phyloP scores from a whole-genome alignment of 495 filamentous ascomycete genomes.

The Jackrogersella minutella region DNA sequence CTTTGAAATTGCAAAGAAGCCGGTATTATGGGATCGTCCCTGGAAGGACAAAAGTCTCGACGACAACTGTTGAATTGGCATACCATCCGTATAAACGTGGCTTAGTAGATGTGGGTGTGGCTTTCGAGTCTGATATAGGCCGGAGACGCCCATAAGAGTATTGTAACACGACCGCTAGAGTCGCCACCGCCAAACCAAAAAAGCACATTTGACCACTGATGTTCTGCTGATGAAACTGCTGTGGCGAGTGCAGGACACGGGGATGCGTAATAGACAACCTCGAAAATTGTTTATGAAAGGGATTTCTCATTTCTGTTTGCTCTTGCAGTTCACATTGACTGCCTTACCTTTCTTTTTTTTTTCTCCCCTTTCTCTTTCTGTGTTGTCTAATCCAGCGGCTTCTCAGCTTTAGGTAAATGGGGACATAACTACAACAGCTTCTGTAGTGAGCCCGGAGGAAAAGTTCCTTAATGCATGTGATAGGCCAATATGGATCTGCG shows the following conservation, averaged over 20 bases:
- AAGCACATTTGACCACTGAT: slow-evolving; percentile 36
- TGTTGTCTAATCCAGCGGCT: slow-evolving; percentile 41
- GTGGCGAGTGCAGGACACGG: slow-evolving; percentile 48
- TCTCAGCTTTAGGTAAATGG: slow-evolving; percentile 38
- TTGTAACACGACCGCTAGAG: slow-evolving; percentile 29
- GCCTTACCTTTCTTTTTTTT: slow-evolving; percentile 42
- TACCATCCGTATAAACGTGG: slow-evolving; percentile 42
- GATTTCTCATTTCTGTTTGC: slow-evolving; percentile 40
- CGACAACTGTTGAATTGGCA: slow-evolving; percentile 39
- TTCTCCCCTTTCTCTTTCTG: slow-evolving; percentile 45
- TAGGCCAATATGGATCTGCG: slow-evolving; percentile 42
- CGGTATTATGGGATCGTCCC: slow-evolving; percentile 28
- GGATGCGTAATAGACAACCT: slow-evolving; percentile 41
- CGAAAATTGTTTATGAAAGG: slow-evolving; percentile 30
- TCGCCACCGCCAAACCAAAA: slow-evolving; percentile 38
- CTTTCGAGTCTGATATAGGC: slow-evolving; percentile 39
- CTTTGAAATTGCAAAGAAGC: slow-evolving; percentile 29
- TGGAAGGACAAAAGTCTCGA: slow-evolving; percentile 35
- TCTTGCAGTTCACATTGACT: slow-evolving; percentile 33
- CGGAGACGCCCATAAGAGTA: slow-evolving; percentile 17
- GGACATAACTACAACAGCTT: slow-evolving; percentile 33
- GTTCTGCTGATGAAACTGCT: slow-evolving; percentile 34
- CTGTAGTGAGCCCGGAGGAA: slow-evolving; percentile 48
- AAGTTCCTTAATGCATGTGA: slow-evolving; percentile 46
- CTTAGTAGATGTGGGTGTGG: slow-evolving; percentile 35